Percentiles rank a stretch among this genome's conserved stretches.
Evolutionary conservation across 495 filamentous ascomycete genomes (phyloP).

Genomic region (Penicillium macrosclerotiorum): DNA sequence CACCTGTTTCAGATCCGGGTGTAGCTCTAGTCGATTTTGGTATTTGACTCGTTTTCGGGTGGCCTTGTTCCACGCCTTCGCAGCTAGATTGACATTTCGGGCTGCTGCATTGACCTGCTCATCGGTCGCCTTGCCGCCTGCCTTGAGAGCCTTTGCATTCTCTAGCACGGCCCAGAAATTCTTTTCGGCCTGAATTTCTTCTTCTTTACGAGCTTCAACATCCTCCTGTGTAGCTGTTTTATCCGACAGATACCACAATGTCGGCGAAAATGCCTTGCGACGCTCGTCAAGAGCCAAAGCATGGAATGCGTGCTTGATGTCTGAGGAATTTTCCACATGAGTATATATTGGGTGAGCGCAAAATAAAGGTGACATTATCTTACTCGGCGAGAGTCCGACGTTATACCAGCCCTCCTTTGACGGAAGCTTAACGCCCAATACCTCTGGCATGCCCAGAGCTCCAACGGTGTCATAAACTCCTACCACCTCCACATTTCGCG

Average conservation of each 20-base stretch:
- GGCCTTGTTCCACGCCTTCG: conserved; percentile 11
- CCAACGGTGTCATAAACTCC: conserved; percentile 64
- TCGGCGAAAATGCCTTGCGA: conserved; percentile 50
- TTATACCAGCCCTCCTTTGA: conserved; percentile 16
- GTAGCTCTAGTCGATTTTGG: conserved; percentile 5
- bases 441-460: conserved; percentile 22
- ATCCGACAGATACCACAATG: conserved; percentile 50
- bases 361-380: background rate
- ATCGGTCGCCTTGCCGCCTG: conserved; percentile 8
- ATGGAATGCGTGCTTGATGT: conserved; percentile 59
- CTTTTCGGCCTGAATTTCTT: background rate
- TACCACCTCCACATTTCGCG: conserved; percentile 44
- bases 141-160: conserved; percentile 11
- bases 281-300: conserved; percentile 58
- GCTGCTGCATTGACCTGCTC: conserved; percentile 12
- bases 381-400: conserved; percentile 18
- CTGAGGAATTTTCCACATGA: conserved; percentile 17
- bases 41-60: conserved; percentile 10
- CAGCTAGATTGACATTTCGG: conserved; percentile 2
- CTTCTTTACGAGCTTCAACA: conserved; percentile 5
- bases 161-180: conserved; percentile 3
- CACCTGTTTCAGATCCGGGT: conserved; percentile 15
- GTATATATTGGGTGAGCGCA: background rate
- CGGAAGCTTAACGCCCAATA: conserved; percentile 19
- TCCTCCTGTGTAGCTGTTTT: conserved; percentile 12